Evolutionary conservation across 768 basidiomycete species (phyloP).

Genomic region (Tricholoma sp.): DNA sequence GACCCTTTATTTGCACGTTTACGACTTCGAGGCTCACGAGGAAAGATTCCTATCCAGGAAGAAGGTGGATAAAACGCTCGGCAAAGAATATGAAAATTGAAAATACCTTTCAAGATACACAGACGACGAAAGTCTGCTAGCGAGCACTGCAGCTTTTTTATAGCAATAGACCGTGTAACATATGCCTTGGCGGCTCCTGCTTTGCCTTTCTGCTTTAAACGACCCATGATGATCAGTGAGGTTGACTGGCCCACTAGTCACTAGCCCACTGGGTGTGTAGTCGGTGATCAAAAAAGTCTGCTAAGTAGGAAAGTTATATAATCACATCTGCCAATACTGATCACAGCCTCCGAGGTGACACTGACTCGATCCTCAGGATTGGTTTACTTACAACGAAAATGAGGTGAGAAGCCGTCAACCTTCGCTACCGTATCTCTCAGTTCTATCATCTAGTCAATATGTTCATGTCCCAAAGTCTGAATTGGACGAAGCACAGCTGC

Average conservation of each 20-base stretch:
- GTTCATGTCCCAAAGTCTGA: slow-evolving; percentile 96
- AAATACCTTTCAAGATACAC: slow-evolving; percentile 93
- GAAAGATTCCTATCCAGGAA: slow-evolving; percentile 76
- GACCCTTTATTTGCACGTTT: slow-evolving; percentile 98
- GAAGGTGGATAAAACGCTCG: slow-evolving; percentile 5
- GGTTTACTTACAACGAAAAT: slow-evolving; percentile 17
- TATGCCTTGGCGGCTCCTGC: slow-evolving; percentile 91
- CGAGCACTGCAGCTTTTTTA: slow-evolving; percentile 96
- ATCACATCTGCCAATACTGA: not conserved
- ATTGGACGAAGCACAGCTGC: slow-evolving; percentile 93
- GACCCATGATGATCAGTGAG: slow-evolving; percentile 49
- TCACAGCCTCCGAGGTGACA: no score
- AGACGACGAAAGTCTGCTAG: slow-evolving; percentile 94
- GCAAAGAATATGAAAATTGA: not conserved
- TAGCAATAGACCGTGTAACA: slow-evolving; percentile 82
- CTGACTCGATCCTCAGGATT: no score
- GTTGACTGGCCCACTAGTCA: not conserved
- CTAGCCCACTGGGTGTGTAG: no score
- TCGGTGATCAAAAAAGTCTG: not conserved
- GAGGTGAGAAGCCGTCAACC: slow-evolving; percentile 26
- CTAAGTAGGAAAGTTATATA: not conserved
- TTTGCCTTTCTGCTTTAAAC: slow-evolving; percentile 79
- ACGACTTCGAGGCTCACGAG: slow-evolving; percentile 86
- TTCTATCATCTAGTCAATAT: slow-evolving; percentile 68
- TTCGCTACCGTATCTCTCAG: not conserved